These are phyloP conservation scores for Fusarium goolgardi DNA, from an alignment of 2,329 filamentous ascomycete species.

Conservation along the genomic window DNA sequence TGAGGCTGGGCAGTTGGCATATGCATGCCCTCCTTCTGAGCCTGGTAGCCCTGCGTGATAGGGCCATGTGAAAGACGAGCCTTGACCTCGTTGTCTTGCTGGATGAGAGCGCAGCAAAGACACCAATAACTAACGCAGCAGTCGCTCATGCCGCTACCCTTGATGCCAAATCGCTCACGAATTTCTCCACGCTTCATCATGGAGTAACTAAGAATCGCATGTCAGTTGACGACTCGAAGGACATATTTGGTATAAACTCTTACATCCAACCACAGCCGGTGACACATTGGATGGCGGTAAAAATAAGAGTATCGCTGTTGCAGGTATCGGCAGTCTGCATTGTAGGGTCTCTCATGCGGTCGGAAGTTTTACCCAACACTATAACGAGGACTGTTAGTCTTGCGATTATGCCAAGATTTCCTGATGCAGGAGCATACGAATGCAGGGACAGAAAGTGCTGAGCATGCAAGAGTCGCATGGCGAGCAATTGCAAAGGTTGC, in stretches of 20 bases:
- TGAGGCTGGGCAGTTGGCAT: constrained; percentile 45
- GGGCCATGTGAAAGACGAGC: constrained; percentile 44
- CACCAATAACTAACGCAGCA: constrained; percentile 67
- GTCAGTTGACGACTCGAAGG: constrained; percentile 11
- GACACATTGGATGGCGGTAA: constrained; percentile 53
- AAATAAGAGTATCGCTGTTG: constrained; percentile 59
- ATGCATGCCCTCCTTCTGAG: constrained; percentile 54
- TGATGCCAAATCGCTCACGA: constrained; percentile 64
- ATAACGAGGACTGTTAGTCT: constrained; percentile 29
- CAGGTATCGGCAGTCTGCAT: constrained; percentile 53
- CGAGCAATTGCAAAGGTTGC: constrained; percentile 55
- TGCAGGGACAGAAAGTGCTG: constrained; percentile 56
- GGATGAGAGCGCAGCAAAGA: constrained; percentile 66
- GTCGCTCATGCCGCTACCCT: constrained; percentile 61
- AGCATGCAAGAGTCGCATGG: constrained; percentile 56
- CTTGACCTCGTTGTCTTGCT: constrained; percentile 67
- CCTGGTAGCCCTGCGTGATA: constrained; percentile 53
- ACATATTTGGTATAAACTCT: constrained; percentile 22
- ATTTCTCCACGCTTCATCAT: constrained; percentile 67
- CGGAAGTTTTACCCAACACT: constrained; percentile 59
- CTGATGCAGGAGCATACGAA: constrained; percentile 52
- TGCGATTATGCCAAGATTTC: neutral
- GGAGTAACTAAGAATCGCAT: constrained; percentile 51
- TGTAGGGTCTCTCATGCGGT: constrained; percentile 58
- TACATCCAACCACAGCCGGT: constrained; percentile 60